phyloP scores from a whole-genome alignment of 371 early-diverging fungal genomes.

The Mortierella sp. region DNA sequence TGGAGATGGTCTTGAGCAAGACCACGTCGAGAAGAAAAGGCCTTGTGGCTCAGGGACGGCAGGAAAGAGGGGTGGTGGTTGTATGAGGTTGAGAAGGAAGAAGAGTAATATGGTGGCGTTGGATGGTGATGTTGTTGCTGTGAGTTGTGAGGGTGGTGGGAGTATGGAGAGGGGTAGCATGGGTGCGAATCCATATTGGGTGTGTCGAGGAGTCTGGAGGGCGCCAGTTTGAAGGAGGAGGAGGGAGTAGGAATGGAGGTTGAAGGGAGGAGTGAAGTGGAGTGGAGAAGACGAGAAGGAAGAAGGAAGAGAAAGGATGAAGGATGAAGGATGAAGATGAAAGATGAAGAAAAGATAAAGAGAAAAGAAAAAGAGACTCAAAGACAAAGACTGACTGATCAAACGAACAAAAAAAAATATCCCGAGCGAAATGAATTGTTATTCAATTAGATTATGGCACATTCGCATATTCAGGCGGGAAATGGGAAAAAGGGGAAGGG shows the following conservation, averaged over 20 bases:
- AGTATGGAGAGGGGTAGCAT: neutral
- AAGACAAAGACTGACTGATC: neutral
- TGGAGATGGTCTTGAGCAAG: too few relatives aligned
- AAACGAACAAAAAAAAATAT: neutral
- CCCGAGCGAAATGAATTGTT: neutral
- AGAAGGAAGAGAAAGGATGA: neutral
- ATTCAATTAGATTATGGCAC: neutral
- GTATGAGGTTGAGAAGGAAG: neutral
- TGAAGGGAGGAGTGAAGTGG: neutral
- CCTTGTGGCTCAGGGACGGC: neutral
- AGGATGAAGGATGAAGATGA: neutral
- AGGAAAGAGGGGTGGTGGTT: neutral
- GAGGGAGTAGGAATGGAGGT: neutral
- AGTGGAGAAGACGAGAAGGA: neutral
- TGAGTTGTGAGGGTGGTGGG: conserved; percentile 9
- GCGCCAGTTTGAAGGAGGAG: neutral
- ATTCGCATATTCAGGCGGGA: neutral
- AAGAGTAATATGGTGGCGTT: conserved; percentile 37
- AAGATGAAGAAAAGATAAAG: neutral
- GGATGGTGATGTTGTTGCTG: conserved; percentile 28
- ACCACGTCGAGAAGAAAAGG: neutral
- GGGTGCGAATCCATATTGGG: neutral
- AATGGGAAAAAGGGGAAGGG: neutral
- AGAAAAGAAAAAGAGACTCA: neutral
- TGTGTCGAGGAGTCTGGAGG: neutral